Percentiles rank a stretch among this genome's conserved stretches.
These are phyloP conservation scores for Trichoderma arundinaceum DNA, from an alignment of 2,329 filamentous ascomycete genomes.

Conservation along the genomic window DNA sequence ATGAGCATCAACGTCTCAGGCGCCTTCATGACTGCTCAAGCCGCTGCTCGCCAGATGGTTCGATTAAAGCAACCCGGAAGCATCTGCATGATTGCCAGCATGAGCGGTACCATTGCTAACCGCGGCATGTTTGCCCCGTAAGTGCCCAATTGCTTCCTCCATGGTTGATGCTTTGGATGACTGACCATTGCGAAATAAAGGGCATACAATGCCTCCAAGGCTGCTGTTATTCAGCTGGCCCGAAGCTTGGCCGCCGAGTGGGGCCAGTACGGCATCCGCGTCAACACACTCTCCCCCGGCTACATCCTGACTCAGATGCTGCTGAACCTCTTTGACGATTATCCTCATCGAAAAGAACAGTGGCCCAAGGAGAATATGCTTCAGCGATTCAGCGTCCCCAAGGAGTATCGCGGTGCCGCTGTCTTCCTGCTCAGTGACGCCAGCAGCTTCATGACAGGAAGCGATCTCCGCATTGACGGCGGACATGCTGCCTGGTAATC, in stretches of 20 bases:
- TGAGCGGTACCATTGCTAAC: constrained; percentile 72
- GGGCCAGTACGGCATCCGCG: constrained; percentile 73
- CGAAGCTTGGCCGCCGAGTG: constrained; percentile 76
- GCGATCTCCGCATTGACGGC: constrained; percentile 72
- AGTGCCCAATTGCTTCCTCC: constrained; percentile 39
- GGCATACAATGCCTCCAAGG: constrained; percentile 79
- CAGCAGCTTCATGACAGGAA: constrained; percentile 76
- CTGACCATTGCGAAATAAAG: constrained; percentile 41
- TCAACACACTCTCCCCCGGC: constrained; percentile 81
- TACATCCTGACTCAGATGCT: constrained; percentile 88
- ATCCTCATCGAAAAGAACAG: constrained; percentile 67
- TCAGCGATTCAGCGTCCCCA: constrained; percentile 67
- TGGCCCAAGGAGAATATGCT: constrained; percentile 92
- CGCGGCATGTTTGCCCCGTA: constrained; percentile 65
- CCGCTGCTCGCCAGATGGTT: constrained; percentile 79
- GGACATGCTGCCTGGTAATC: constrained; percentile 67
- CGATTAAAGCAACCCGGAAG: constrained; percentile 63
- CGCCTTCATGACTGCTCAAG: constrained; percentile 83
- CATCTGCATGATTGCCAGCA: constrained; percentile 71
- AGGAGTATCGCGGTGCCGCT: constrained; percentile 74
- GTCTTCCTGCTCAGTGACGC: constrained; percentile 76
- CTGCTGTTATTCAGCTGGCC: constrained; percentile 72
- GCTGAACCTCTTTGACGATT: constrained; percentile 75
- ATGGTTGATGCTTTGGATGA: neutral
- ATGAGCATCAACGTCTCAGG: constrained; percentile 88